A percentile compares a stretch with the other conserved stretches of the same genome.
Evolutionary conservation across 805 yeast genomes (phyloP).

Genomic region (Zygotorulaspora florentina): DNA sequence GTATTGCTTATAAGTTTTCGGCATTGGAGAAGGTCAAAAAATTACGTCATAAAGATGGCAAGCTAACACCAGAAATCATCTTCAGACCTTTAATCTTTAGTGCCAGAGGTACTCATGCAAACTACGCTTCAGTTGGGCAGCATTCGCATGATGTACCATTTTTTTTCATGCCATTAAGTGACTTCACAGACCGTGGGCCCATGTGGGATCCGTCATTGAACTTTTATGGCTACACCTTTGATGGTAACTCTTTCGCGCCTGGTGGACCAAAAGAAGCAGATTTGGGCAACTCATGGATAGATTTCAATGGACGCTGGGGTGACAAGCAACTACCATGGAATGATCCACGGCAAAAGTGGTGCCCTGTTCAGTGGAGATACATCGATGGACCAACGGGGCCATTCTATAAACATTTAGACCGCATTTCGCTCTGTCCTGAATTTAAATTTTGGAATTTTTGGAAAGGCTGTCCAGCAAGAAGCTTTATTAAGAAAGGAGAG

Average conservation of each 20-base stretch:
- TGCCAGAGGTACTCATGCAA: conserved; percentile 96
- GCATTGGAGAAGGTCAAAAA: conserved; percentile 57
- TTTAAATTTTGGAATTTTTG: conserved; percentile 91
- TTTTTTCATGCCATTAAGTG: conserved; percentile 74
- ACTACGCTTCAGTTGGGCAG: conserved; percentile 93
- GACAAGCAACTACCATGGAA: conserved; percentile 59
- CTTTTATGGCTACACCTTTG: conserved; percentile 74
- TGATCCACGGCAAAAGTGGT: conserved; percentile 82
- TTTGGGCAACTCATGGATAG: conserved; percentile 67
- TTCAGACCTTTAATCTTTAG: conserved; percentile 74
- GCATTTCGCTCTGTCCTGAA: conserved; percentile 74
- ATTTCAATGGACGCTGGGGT: conserved; percentile 86
- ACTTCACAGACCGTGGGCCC: conserved; percentile 92
- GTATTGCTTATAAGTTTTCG: conserved; percentile 78
- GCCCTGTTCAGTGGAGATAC: conserved; percentile 83
- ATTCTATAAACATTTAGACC: conserved; percentile 62
- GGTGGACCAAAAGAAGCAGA: conserved; percentile 26
- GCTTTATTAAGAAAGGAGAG: conserved; percentile 71
- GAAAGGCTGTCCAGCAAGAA: conserved; percentile 75
- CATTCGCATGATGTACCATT: conserved; percentile 90
- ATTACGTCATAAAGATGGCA: conserved; percentile 80
- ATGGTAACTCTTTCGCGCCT: conserved; percentile 50
- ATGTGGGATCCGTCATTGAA: conserved; percentile 91
- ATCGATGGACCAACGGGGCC: conserved; percentile 96
- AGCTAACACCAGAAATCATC: conserved; percentile 59